Evolutionary conservation across 2,329 filamentous ascomycete species (phyloP), one percentile per base, ranked within the genome.

Genomic region (Purpureocillium takamizusanense): DNA sequence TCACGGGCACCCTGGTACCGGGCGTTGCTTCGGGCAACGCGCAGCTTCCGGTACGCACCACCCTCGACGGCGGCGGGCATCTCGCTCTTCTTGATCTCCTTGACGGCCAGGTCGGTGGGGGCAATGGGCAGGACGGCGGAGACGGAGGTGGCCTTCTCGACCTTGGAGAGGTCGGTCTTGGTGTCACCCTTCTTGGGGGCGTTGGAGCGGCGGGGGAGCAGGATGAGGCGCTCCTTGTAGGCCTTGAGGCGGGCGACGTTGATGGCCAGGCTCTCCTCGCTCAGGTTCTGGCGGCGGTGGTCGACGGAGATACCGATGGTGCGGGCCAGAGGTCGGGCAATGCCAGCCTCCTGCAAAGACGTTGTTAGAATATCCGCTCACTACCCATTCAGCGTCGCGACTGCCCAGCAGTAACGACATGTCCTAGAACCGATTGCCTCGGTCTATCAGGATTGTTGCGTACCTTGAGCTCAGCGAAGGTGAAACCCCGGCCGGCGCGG

Each of bases 251-350:
- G 92, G 69, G 85, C 85, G 59, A 98, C 90, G 74, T 98, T 98
- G 77, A 78, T 77, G 67, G 86, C 78, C 59, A 97, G 83, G 53
- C 84, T 85, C 80, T 97, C 92, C 76, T 94, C 86, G 63, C 83
- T 92, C 62, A 94, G 83, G 80, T 97, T 98, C 75, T 86, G 81
- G 70, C 92, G 90, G 74, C 92, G 90, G 70, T 80, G 76, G 72
- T 98, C 92, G 74, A 98, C 90, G 54, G 87, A 69, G 71, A 98
- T 97, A 70, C 92, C 92, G 74, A 98, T 86, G 67, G 92, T 97
- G 61, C 83, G 81, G 57, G 92, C 92, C 58, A 94, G 78, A 69
- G 88, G 89, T 74, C 86, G 86, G 72, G 90, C 80, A 65, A 98
- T 94, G 61, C 86, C 87, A 64, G 90, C 92, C 70, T 89, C 92